These are phyloP conservation scores for Hemisphaericaspora subhashii DNA, from an alignment of 1,139 yeast genomes.

Conservation along the genomic window DNA sequence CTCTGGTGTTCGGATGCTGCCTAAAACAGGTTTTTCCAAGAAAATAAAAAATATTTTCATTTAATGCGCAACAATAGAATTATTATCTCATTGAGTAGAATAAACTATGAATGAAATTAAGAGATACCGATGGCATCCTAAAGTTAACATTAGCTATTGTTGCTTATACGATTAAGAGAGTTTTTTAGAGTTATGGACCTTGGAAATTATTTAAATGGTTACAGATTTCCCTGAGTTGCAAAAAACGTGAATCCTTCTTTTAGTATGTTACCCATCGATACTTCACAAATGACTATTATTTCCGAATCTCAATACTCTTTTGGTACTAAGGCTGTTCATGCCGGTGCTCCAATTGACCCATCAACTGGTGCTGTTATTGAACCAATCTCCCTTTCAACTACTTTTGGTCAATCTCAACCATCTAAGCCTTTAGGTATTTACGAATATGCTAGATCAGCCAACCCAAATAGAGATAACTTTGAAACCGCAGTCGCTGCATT, in stretches of 20 bases:
- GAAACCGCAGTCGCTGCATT: conserved; percentile 80
- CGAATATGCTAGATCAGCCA: conserved; percentile 85
- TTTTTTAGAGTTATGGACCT: background rate
- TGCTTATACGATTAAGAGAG: background rate
- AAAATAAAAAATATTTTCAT: no score
- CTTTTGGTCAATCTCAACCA: conserved; percentile 80
- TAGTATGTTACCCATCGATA: background rate
- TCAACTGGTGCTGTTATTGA: conserved; percentile 86
- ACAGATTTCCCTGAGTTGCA: no score
- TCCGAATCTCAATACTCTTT: conserved; percentile 41
- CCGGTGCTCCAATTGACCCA: conserved; percentile 74
- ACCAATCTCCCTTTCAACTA: conserved; percentile 81
- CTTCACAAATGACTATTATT: conserved; percentile 23
- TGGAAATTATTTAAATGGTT: no score
- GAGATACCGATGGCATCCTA: no score
- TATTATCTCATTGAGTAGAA: no score
- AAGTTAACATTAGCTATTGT: no score
- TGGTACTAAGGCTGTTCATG: conserved; percentile 83
- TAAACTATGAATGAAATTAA: no score
- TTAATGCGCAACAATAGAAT: no score
- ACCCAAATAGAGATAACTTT: conserved; percentile 84
- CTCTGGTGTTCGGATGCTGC: no score
- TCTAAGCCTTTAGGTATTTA: conserved; percentile 75
- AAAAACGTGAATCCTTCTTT: no score
- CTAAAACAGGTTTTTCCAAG: no score